These are phyloP conservation scores for Chaetothyriales sp. DNA, from an alignment of 2,329 filamentous ascomycete species.

Conservation along the genomic window DNA sequence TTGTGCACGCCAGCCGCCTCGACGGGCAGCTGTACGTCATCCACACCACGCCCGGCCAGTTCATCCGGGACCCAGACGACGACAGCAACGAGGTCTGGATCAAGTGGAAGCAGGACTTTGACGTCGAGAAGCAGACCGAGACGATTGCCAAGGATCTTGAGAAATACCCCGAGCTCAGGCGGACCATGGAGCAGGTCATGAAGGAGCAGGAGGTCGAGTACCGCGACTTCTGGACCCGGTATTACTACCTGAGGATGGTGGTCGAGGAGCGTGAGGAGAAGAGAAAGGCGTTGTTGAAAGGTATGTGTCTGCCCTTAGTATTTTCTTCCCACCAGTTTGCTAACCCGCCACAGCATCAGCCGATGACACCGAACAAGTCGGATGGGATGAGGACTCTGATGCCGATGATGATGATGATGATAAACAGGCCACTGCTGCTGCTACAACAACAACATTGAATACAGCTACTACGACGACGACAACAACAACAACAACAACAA, in stretches of 20 bases:
- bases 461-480: no score
- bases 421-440: slow-evolving; percentile 31
- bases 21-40: slow-evolving; percentile 94
- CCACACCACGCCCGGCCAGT: slow-evolving; percentile 68
- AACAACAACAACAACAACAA: no score
- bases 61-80: slow-evolving; percentile 58
- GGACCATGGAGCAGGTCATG: slow-evolving; percentile 91
- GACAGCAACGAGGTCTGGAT: slow-evolving; percentile 51
- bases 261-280: slow-evolving; percentile 86
- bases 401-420: slow-evolving; percentile 27
- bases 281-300: slow-evolving; percentile 77
- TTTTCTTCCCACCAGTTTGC: no score
- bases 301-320: slow-evolving; percentile 35
- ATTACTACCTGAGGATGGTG: slow-evolving; percentile 86
- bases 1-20: slow-evolving; percentile 86
- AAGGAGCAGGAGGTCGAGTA: slow-evolving; percentile 74
- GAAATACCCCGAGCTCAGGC: slow-evolving; percentile 68
- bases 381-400: slow-evolving; percentile 58
- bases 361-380: slow-evolving; percentile 57
- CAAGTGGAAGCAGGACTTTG: slow-evolving; percentile 57
- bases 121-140: slow-evolving; percentile 69
- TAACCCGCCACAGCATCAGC: slow-evolving; percentile 24
- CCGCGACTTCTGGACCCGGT: slow-evolving; percentile 76
- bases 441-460: slow-evolving; percentile 26
- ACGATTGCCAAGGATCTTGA: slow-evolving; percentile 69